A percentile compares a stretch with the other conserved stretches of the same genome.
Evolutionary conservation across 108 stramenopile species (phyloP).

Genomic region (Bacterosira constricta): DNA sequence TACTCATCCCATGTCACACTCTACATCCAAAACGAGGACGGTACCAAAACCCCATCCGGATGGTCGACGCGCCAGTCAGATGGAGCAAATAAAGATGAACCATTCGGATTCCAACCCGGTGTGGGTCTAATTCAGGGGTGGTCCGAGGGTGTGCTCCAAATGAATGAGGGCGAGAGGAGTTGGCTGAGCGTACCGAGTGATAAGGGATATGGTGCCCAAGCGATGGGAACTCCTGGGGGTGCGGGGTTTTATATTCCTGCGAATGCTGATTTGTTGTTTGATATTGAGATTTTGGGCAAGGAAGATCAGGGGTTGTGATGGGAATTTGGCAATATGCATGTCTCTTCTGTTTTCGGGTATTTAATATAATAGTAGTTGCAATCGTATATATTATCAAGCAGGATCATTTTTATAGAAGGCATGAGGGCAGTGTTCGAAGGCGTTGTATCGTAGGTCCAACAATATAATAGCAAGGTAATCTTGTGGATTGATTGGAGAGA

Average conservation of each 20-base stretch:
- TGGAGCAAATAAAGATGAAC: slow-evolving; percentile 52
- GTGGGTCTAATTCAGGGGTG: slow-evolving; percentile 63
- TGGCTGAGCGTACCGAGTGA: slow-evolving; percentile 52
- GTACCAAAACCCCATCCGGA: slow-evolving; percentile 52
- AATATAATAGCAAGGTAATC: not conserved
- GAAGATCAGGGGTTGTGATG: too few species aligned
- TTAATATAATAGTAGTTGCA: too few species aligned
- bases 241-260: slow-evolving; percentile 67
- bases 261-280: slow-evolving; percentile 63
- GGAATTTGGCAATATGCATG: too few species aligned
- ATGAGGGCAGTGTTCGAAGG: too few species aligned
- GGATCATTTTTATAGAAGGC: not conserved
- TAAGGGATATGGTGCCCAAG: slow-evolving; percentile 57
- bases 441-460: not conserved
- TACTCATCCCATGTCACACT: slow-evolving; percentile 61
- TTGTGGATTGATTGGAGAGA: not conserved
- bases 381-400: too few species aligned
- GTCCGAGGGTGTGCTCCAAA: slow-evolving; percentile 67
- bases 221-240: slow-evolving; percentile 55
- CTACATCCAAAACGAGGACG: slow-evolving; percentile 62
- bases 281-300: slow-evolving; percentile 69
- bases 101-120: slow-evolving; percentile 70
- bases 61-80: slow-evolving; percentile 66
- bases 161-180: slow-evolving; percentile 71
- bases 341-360: too few species aligned